A percentile compares a stretch with the other conserved stretches of the same genome.
Evolutionary conservation across 1,284 basidiomycete species (phyloP).

Genomic region (Rhodofomes roseus): DNA sequence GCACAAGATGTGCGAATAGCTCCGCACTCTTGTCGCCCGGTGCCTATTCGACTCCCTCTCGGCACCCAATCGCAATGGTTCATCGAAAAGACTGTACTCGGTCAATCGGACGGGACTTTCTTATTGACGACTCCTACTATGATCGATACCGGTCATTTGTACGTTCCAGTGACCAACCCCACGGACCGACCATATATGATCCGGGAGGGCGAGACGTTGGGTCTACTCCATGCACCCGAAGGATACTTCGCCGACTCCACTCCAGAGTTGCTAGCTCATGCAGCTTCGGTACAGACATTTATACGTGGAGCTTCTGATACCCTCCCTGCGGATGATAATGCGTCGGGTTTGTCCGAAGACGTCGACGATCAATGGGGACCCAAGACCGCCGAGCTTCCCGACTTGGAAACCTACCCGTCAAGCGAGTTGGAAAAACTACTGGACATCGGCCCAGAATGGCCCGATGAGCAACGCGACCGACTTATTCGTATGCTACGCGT

Average conservation of each 20-base stretch:
- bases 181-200: neutral
- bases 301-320: neutral
- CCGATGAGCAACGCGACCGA: constrained; percentile 6
- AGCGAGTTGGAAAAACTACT: constrained; percentile 7
- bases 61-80: too few relatives aligned
- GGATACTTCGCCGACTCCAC: neutral
- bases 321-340: too few relatives aligned
- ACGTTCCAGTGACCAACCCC: neutral
- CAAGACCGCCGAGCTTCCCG: constrained; percentile 15
- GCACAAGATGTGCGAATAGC: too few relatives aligned
- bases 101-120: too few relatives aligned
- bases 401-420: constrained; percentile 7
- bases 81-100: too few relatives aligned
- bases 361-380: too few relatives aligned
- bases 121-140: neutral
- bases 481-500: constrained; percentile 10
- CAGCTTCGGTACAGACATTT: neutral
- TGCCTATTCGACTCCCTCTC: too few relatives aligned
- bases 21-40: too few relatives aligned
- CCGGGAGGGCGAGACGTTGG: too few relatives aligned
- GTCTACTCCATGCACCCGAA: neutral
- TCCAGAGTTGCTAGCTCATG: neutral
- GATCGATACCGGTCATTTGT: neutral
- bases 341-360: too few relatives aligned
- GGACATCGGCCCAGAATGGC: constrained; percentile 13